Percentiles rank a stretch among this genome's conserved stretches.
These are phyloP conservation scores for Fusarium anthophilum DNA, from an alignment of 2,329 filamentous ascomycete species.

Conservation along the genomic window DNA sequence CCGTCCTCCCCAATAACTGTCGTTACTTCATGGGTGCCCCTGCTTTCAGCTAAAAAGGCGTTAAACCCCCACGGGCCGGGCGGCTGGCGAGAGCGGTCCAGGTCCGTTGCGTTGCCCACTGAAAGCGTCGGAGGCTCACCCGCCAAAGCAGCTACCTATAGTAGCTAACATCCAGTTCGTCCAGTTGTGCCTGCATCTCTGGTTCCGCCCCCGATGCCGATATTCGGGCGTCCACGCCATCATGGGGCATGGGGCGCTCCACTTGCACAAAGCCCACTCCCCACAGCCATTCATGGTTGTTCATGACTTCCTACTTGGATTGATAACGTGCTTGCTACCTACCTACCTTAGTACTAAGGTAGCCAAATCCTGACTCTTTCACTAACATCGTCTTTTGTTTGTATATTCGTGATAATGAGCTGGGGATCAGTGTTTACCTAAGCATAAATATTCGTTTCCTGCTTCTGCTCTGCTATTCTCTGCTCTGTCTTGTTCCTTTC, in stretches of 20 bases:
- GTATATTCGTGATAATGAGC: constrained; percentile 3
- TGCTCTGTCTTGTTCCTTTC: background rate
- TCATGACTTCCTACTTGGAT: constrained; percentile 29
- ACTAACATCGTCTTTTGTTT: background rate
- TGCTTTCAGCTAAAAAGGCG: constrained; percentile 13
- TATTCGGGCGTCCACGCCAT: constrained; percentile 16
- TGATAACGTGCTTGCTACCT: constrained; percentile 21
- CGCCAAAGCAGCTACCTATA: background rate
- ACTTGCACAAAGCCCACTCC: constrained; percentile 1
- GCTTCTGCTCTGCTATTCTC: background rate
- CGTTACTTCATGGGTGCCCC: constrained; percentile 22
- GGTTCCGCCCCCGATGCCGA: constrained; percentile 26
- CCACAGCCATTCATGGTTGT: constrained; percentile 27
- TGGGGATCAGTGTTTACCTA: background rate
- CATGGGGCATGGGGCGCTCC: constrained; percentile 14
- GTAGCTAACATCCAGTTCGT: background rate
- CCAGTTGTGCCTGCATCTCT: background rate
- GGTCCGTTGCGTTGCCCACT: constrained; percentile 15
- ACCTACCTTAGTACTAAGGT: too few species aligned
- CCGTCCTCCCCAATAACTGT: background rate
- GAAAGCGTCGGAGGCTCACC: constrained; percentile 1
- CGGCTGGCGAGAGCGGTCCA: background rate
- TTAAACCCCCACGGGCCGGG: background rate
- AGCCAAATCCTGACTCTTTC: constrained; percentile 1
- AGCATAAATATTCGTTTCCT: background rate